A percentile compares a stretch with the other conserved stretches of the same genome.
These are phyloP conservation scores for Orbilia javanica DNA, from an alignment of 2,329 filamentous ascomycete species.

Conservation along the genomic window DNA sequence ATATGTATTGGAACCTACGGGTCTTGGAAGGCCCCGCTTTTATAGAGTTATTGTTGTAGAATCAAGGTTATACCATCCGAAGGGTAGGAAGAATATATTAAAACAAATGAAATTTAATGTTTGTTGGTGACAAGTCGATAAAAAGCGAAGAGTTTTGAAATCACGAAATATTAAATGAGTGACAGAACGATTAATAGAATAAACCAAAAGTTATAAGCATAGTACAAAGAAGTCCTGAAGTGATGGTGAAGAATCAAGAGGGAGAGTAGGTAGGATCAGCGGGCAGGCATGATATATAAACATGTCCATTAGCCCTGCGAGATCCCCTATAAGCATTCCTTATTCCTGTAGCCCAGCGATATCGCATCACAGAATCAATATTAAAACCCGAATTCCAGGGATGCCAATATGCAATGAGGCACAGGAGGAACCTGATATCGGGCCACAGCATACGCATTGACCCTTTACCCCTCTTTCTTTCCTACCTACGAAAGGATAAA, in stretches of 20 bases:
- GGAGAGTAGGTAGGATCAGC: conserved; percentile 20
- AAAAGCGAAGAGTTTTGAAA: neutral
- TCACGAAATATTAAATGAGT: conserved; percentile 8
- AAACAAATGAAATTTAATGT: neutral
- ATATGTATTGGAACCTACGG: neutral
- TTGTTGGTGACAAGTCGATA: neutral
- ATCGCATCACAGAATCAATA: neutral
- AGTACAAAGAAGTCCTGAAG: neutral
- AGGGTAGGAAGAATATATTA: neutral
- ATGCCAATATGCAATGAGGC: conserved; percentile 1
- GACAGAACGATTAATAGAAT: conserved; percentile 9
- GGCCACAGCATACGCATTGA: conserved; percentile 21
- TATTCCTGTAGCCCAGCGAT: conserved; percentile 10
- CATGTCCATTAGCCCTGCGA: neutral
- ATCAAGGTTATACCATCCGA: conserved; percentile 9
- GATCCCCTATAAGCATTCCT: neutral
- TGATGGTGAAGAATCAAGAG: neutral
- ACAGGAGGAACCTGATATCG: conserved; percentile 1
- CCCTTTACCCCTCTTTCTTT: conserved; percentile 18
- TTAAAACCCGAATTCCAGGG: neutral
- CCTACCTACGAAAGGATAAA: too few relatives aligned
- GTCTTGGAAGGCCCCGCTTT: neutral
- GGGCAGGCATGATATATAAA: conserved; percentile 26
- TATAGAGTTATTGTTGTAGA: neutral
- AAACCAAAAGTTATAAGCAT: neutral